A percentile compares a stretch with the other conserved stretches of the same genome.
Conservation (phyloP, 2,329 filamentous ascomycete genomes). For the Gaeumannomyces sp. region DNA sequence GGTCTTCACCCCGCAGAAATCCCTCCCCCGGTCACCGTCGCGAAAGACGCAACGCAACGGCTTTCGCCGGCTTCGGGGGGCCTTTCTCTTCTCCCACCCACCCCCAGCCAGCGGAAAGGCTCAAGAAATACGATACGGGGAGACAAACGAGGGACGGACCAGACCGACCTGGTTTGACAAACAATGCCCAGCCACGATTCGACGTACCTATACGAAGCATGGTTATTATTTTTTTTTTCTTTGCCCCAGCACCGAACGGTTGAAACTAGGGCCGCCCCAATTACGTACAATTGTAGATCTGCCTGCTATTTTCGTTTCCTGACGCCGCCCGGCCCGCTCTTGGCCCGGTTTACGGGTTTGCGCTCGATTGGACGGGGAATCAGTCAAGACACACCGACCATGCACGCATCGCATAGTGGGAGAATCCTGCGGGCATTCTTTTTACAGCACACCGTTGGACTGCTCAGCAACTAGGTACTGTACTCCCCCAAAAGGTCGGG, state of each 20-base stretch:
- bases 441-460: too few relatives aligned
- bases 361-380: neutral
- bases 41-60: too few relatives aligned
- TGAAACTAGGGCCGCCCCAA: neutral
- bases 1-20: neutral
- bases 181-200: neutral
- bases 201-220: neutral
- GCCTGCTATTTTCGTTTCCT: neutral
- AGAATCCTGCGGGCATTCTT: too few relatives aligned
- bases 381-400: neutral
- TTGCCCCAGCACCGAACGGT: neutral
- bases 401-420: neutral
- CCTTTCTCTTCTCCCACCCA: too few relatives aligned
- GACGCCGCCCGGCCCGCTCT: slow-evolving; percentile 1
- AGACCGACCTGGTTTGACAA: neutral
- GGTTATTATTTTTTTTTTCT: neutral
- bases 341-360: neutral
- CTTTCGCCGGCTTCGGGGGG: too few relatives aligned
- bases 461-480: too few relatives aligned
- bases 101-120: too few relatives aligned
- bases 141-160: too few relatives aligned
- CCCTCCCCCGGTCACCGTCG: too few relatives aligned
- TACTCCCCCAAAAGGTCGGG: too few relatives aligned
- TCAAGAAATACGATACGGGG: neutral
- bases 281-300: neutral